Evolutionary conservation across 805 yeast species (phyloP).

Genomic region (Wickerhamiella slavikovae): DNA sequence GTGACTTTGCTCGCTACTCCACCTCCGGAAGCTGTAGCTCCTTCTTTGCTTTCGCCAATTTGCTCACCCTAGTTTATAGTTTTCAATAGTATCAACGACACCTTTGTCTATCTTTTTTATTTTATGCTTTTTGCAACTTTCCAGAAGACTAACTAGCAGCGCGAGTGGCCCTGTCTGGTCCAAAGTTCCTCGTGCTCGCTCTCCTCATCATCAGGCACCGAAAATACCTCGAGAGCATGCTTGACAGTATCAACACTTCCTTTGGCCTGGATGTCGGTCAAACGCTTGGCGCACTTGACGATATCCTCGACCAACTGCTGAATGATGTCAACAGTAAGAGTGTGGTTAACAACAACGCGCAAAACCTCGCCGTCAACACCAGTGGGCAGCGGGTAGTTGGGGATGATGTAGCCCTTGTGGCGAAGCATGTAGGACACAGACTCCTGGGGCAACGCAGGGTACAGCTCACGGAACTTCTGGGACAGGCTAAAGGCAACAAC

Average conservation of each 20-base stretch:
- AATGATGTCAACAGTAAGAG: slow-evolving; percentile 40
- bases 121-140: no score
- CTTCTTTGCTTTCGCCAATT: no score
- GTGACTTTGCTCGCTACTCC: no score
- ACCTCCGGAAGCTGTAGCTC: no score
- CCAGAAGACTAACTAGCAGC: slow-evolving; percentile 3
- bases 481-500: slow-evolving; percentile 73
- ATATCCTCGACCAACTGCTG: slow-evolving; percentile 46
- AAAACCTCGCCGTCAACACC: slow-evolving; percentile 46
- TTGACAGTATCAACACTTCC: neutral
- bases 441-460: slow-evolving; percentile 70
- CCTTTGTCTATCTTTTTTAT: no score
- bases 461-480: slow-evolving; percentile 30
- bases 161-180: slow-evolving; percentile 2
- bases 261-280: slow-evolving; percentile 15
- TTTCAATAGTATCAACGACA: no score
- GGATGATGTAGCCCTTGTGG: slow-evolving; percentile 68
- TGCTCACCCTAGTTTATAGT: no score
- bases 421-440: slow-evolving; percentile 53
- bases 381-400: slow-evolving; percentile 68
- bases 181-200: slow-evolving; percentile 2
- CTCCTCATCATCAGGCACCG: slow-evolving; percentile 3
- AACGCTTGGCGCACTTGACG: slow-evolving; percentile 29
- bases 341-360: slow-evolving; percentile 64
- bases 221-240: neutral